phyloP scores from a whole-genome alignment of 371 early-diverging fungal species.

The Rhizopus delemar region DNA sequence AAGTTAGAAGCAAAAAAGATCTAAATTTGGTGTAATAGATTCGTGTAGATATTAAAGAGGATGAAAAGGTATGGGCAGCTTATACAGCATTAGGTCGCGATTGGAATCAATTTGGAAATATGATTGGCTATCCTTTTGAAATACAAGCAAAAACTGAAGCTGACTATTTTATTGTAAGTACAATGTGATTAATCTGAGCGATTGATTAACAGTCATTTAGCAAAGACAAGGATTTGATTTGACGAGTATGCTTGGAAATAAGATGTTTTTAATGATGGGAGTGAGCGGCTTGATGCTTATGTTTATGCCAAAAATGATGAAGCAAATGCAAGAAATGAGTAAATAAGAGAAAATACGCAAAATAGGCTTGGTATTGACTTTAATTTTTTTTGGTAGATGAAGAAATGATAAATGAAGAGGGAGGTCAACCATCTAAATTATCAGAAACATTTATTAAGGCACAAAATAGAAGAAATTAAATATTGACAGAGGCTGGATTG shows the following conservation, averaged over 20 bases:
- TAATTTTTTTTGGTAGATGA: too few relatives aligned
- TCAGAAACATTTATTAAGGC: too few relatives aligned
- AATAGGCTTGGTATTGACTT: too few relatives aligned
- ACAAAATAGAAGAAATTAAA: too few relatives aligned
- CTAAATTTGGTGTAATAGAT: constrained; percentile 21
- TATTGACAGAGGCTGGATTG: too few relatives aligned
- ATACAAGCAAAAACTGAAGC: constrained; percentile 46
- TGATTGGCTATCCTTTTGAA: constrained; percentile 41
- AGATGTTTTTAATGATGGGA: constrained; percentile 55
- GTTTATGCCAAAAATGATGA: constrained; percentile 53
- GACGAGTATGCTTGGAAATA: constrained; percentile 50
- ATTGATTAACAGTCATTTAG: constrained; percentile 12
- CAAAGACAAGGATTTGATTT: constrained; percentile 48
- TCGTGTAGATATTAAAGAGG: constrained; percentile 44
- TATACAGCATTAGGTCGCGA: constrained; percentile 39
- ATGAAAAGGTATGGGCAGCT: constrained; percentile 31
- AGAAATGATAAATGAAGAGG: too few relatives aligned
- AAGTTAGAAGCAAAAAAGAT: background rate
- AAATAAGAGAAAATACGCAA: constrained; percentile 1
- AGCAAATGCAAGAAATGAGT: constrained; percentile 36
- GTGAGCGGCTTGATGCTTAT: constrained; percentile 48
- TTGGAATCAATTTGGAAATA: constrained; percentile 41
- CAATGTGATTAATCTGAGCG: too few relatives aligned
- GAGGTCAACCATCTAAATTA: too few relatives aligned
- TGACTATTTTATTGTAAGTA: constrained; percentile 48